phyloP scores from a whole-genome alignment of 75 land plant genomes.

The Azolla pinnata region DNA sequence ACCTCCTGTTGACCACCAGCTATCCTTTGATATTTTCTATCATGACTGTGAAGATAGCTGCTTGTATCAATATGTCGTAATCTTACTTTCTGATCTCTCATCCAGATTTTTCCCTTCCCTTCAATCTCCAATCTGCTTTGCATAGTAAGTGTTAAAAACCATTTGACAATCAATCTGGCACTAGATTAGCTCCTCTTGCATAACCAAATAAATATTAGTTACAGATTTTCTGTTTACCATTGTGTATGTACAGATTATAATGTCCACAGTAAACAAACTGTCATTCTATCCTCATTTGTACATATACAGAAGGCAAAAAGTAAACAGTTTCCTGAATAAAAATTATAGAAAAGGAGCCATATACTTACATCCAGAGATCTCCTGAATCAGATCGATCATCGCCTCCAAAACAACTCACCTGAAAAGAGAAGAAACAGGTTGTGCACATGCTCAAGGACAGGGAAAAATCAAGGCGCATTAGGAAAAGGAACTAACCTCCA shows the following conservation, averaged over 20 bases:
- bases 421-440: background rate
- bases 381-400: constrained; percentile 78
- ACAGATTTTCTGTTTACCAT: too few relatives aligned
- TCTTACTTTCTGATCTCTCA: constrained; percentile 73
- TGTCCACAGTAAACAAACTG: too few relatives aligned
- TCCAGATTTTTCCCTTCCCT: constrained; percentile 83
- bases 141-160: background rate
- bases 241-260: too few relatives aligned
- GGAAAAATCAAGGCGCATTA: background rate
- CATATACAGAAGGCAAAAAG: too few relatives aligned
- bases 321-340: background rate
- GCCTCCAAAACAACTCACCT: constrained; percentile 93
- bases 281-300: too few relatives aligned
- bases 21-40: constrained; percentile 81
- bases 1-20: constrained; percentile 99
- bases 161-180: background rate
- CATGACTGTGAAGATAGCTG: constrained; percentile 84
- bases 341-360: background rate
- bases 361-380: constrained; percentile 70
- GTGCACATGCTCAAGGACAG: background rate
- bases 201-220: too few relatives aligned
- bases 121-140: constrained; percentile 68
- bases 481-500: constrained; percentile 45
- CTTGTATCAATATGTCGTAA: constrained; percentile 77
- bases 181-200: too few relatives aligned